Evolutionary conservation across 2,329 filamentous ascomycete genomes (phyloP), one percentile per base, ranked within the genome.

Genomic region (Emmonsiellopsis sp.): DNA sequence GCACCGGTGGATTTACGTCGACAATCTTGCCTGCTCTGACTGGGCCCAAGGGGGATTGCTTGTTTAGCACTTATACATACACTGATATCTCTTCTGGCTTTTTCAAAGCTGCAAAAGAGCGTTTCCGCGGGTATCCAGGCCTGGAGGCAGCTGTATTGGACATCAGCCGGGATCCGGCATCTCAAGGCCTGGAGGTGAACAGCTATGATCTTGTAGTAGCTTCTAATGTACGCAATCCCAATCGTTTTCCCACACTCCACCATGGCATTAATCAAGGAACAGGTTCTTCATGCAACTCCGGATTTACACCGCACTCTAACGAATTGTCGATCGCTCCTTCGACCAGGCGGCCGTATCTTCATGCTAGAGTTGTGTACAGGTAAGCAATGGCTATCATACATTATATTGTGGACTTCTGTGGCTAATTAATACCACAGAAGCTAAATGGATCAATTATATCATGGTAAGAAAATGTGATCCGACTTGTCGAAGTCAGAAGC

Each of bases 1-100:
- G 59, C 2, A 59, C 57, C 2, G 58, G 58, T 13, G 54, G 53
- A 9, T 34, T 46, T 9, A 60, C 56, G 6, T n/a, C 45, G 14
- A 3, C 40, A 13, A 36, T 53, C n/a, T 21, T 60, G 0, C 8
- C 48, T 8, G 40, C 50, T 8, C 43, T 56, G 6, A 37, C 36
- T 13, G 45, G 31, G 9, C n/a, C 46, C 6, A 48, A 56, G 13
- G 53, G 42, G 9, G 44, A 44, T 5, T 36, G 17, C 7, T 49
- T 54, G 10, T 53, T 21, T 31, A 21, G 13, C 2, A 32, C 32
- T 9, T 62, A 61, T 48, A 53, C 49, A 2, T 62, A 56, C 44
- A 61, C 59, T 33, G 59, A 61, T 49, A 58, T 61, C 14, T 60
- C 58, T 1, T 39, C 53, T 21, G 57, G 53, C 3, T 60, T 60